Percentiles rank a stretch among this genome's conserved stretches.
Evolutionary conservation across 1,284 basidiomycete genomes (phyloP).

Genomic region (Exsudoporus floridanus): DNA sequence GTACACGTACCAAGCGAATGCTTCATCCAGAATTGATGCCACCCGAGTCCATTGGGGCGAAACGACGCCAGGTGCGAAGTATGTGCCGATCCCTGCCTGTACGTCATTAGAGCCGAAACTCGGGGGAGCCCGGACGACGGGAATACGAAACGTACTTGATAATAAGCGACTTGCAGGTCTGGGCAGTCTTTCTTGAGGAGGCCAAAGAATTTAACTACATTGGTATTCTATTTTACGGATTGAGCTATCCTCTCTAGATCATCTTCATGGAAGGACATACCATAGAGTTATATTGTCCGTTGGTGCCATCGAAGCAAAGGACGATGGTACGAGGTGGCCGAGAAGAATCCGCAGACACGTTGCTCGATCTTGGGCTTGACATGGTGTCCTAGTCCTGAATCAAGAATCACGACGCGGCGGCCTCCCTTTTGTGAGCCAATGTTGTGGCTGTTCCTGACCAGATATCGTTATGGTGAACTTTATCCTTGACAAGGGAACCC

Average conservation of each 20-base stretch:
- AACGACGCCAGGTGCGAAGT: conserved; percentile 53
- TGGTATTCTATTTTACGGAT: conserved; percentile 54
- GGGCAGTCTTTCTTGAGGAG: conserved; percentile 58
- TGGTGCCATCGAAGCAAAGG: conserved; percentile 66
- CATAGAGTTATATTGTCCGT: conserved; percentile 44
- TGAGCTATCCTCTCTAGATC: background rate
- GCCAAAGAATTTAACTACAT: conserved; percentile 66
- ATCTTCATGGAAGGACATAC: conserved; percentile 26
- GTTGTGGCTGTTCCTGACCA: background rate
- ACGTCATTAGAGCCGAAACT: background rate
- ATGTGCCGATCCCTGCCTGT: conserved; percentile 65
- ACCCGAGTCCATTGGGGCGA: conserved; percentile 49
- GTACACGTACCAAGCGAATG: conserved; percentile 54
- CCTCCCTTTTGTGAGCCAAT: background rate
- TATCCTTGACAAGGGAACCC: background rate
- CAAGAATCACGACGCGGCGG: background rate
- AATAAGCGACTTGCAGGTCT: conserved; percentile 62
- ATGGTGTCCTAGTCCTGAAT: conserved; percentile 12
- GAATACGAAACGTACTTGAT: conserved; percentile 49
- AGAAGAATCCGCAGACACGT: conserved; percentile 1
- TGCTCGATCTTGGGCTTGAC: conserved; percentile 7
- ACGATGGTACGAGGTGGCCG: conserved; percentile 45
- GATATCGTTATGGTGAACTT: background rate
- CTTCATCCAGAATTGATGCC: conserved; percentile 55
- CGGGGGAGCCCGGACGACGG: background rate